Percentiles rank a stretch among this genome's conserved stretches.
Conservation (phyloP, 1,284 basidiomycete species). For the Earliella scabrosa region DNA sequence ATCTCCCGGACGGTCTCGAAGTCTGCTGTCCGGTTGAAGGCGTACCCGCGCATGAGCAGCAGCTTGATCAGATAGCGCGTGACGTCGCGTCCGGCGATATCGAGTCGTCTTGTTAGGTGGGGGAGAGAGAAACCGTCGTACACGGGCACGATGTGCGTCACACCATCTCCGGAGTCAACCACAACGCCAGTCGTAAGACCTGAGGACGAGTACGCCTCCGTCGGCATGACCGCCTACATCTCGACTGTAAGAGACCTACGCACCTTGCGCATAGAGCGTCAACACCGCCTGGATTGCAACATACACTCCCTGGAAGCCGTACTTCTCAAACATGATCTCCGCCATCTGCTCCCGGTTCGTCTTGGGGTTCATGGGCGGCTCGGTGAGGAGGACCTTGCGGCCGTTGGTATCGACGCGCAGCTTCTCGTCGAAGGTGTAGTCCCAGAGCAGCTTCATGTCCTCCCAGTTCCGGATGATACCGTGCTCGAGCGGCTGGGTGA, state of each 20-base stretch:
- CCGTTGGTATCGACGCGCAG: slow-evolving; percentile 88
- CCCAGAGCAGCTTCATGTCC: slow-evolving; percentile 98
- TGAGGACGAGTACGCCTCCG: slow-evolving; percentile 39
- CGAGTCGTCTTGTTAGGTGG: slow-evolving; percentile 91
- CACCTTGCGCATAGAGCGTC: slow-evolving; percentile 97
- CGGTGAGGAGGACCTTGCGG: slow-evolving; percentile 92
- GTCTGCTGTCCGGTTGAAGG: slow-evolving; percentile 98
- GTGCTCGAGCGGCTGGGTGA: slow-evolving; percentile 99
- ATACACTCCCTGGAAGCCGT: slow-evolving; percentile 95
- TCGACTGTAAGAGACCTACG: slow-evolving; percentile 33
- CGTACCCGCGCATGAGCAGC: slow-evolving; percentile 97
- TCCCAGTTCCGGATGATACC: slow-evolving; percentile 99
- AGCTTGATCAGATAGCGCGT: slow-evolving; percentile 99
- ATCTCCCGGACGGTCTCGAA: slow-evolving; percentile 99
- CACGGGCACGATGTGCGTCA: slow-evolving; percentile 98
- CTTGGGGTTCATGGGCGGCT: slow-evolving; percentile 99
- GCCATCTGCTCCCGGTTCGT: slow-evolving; percentile 93
- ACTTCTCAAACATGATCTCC: slow-evolving; percentile 99
- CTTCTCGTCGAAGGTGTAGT: slow-evolving; percentile 98
- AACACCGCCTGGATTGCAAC: slow-evolving; percentile 98
- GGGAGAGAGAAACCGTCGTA: slow-evolving; percentile 97
- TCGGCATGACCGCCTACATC: background rate
- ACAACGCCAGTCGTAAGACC: slow-evolving; percentile 98
- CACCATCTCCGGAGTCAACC: slow-evolving; percentile 98
- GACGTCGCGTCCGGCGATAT: slow-evolving; percentile 98